A percentile compares a stretch with the other conserved stretches of the same genome.
phyloP scores from a whole-genome alignment of 2,329 filamentous ascomycete genomes.

The Colletotrichum navitas region DNA sequence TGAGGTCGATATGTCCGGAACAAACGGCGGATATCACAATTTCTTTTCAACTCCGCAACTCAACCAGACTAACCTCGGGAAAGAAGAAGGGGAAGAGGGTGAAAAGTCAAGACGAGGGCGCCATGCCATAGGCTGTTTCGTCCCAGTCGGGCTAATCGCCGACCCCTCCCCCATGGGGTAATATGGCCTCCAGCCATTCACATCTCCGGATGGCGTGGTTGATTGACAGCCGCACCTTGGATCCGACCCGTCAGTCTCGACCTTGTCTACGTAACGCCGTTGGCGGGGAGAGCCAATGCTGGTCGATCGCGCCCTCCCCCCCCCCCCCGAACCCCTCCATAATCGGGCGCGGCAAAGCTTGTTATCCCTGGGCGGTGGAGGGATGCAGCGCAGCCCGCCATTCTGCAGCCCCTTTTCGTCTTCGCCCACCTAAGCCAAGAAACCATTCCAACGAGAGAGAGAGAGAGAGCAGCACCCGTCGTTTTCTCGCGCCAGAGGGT shows the following conservation, averaged over 20 bases:
- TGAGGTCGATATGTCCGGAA: too few species aligned
- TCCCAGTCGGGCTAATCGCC: slow-evolving; percentile 37
- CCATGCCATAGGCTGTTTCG: slow-evolving; percentile 12
- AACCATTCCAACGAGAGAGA: too few species aligned
- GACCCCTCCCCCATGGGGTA: slow-evolving; percentile 25
- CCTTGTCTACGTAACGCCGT: neutral
- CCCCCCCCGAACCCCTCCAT: neutral
- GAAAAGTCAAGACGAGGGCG: neutral
- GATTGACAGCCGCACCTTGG: neutral
- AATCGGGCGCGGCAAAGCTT: slow-evolving; percentile 19
- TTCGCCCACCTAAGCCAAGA: neutral
- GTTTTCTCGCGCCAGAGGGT: slow-evolving; percentile 26
- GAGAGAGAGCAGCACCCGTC: too few species aligned
- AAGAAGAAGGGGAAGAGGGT: too few species aligned
- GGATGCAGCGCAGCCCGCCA: too few species aligned
- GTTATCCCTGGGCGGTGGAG: too few species aligned
- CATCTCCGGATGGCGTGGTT: neutral
- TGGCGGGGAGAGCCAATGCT: neutral
- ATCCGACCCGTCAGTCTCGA: neutral
- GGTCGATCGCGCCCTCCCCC: slow-evolving; percentile 6
- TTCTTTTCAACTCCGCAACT: too few species aligned
- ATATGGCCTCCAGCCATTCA: slow-evolving; percentile 28
- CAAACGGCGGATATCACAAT: too few species aligned
- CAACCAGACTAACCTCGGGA: too few species aligned
- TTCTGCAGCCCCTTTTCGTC: neutral